Base-by-base conservation (phyloP, 2,329 filamentous ascomycete genomes). In the Colletotrichum musae region DNA sequence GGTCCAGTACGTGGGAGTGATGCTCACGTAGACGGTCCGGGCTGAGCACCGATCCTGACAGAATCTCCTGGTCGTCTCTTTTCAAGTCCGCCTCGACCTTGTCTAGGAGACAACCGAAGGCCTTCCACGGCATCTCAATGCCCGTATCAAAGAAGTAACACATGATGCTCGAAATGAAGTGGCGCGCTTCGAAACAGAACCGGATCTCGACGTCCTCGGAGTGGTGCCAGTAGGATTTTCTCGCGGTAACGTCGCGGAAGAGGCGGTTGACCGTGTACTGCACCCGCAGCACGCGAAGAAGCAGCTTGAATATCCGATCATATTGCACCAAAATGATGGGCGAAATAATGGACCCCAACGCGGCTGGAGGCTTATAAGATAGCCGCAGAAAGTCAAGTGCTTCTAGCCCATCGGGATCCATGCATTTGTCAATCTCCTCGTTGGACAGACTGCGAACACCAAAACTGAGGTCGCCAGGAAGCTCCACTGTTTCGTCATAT, bases 341-440 rank as follows among this genome's bases (percentile, higher is more conserved):
- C 0, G 94, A 94, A 50, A 99, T 91, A 70, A 98, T 86, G 0
- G 90, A 85, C 48, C 91, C 86, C 0, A 98, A 83, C 1, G 93
- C 89, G 0, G 87, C 79, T 0, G 94, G 92, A 0, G 94, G 87
- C 48, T 92, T 93, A 80, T 98, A 98, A 53, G 94, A 92, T 7
- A 99, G 83, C 2, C 94, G 90, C 16, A 99, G 84, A 75, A 99
- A 98, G 79, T 98, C 96, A n/a, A 98, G 85, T 0, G 96, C 96
- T 76, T 95, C 91, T 18, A 98, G 86, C 0, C 92, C 92, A 76
- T 93, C 88, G 0, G 94, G 91, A 74, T 98, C 89, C 85, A 97
- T 91, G 79, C 94, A 95, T 71, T 88, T 90, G 60, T 94, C 89
- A 56, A 97, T 93, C 73, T 98, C 94, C 54, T 92, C 91, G 7